A percentile compares a stretch with the other conserved stretches of the same genome.
These are phyloP conservation scores for Sarocladium strictum DNA, from an alignment of 2,329 filamentous ascomycete genomes.

Conservation along the genomic window DNA sequence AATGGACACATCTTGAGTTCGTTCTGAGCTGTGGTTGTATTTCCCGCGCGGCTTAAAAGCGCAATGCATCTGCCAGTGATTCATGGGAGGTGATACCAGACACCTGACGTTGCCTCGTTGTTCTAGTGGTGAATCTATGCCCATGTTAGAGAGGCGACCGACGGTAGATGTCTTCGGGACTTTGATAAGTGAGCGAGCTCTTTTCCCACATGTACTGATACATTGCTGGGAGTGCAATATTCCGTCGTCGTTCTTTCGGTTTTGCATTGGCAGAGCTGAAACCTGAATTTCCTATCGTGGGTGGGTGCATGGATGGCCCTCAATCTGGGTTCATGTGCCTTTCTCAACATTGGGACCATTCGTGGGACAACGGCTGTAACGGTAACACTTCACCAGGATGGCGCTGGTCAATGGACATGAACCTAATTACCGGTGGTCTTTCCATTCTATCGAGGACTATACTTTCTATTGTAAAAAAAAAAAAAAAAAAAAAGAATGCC, in stretches of 20 bases:
- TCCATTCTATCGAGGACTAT: no score
- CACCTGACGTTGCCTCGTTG: neutral
- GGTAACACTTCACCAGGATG: neutral
- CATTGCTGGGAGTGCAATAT: neutral
- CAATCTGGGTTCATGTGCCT: neutral
- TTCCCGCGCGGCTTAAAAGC: no score
- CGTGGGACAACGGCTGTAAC: neutral
- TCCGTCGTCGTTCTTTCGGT: neutral
- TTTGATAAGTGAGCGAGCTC: no score
- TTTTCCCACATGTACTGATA: neutral
- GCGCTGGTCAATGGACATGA: neutral
- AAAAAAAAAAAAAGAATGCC: no score
- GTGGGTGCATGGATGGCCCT: neutral
- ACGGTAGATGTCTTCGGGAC: no score
- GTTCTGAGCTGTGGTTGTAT: no score
- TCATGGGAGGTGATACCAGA: no score
- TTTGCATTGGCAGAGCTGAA: neutral
- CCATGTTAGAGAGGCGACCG: neutral
- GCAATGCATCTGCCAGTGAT: no score
- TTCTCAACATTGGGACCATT: neutral
- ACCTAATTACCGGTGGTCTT: neutral
- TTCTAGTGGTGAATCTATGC: neutral
- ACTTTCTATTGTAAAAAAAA: no score
- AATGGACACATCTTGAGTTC: no score
- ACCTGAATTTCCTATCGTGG: neutral